These are phyloP conservation scores for Scheffersomyces illinoinensis DNA, from an alignment of 1,139 yeast genomes.

Conservation along the genomic window DNA sequence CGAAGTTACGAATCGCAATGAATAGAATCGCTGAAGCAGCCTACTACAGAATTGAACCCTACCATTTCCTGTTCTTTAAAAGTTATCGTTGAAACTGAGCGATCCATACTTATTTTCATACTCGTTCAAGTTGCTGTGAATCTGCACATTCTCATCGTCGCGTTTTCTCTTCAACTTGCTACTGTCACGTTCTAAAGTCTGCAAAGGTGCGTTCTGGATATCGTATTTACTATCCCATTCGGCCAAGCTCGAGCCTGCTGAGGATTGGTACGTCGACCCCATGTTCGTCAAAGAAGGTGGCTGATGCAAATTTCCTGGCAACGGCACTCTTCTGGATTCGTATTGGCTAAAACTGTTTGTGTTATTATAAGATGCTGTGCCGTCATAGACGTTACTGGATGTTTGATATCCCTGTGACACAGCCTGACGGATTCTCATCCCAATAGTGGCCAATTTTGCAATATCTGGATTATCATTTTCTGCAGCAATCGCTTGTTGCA, in stretches of 20 bases:
- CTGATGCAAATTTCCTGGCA: conserved; percentile 46
- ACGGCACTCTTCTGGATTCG: conserved; percentile 45
- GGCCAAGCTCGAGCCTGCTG: conserved; percentile 36
- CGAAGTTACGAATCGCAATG: not conserved
- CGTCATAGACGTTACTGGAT: not conserved
- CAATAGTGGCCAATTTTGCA: conserved; percentile 51
- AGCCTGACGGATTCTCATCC: conserved; percentile 71
- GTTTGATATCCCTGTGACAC: conserved; percentile 59
- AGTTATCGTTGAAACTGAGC: conserved; percentile 47
- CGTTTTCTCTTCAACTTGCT: conserved; percentile 8
- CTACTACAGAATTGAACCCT: not conserved
- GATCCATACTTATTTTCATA: conserved; percentile 40
- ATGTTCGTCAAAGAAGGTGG: conserved; percentile 42
- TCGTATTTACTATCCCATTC: conserved; percentile 43
- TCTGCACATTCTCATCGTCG: conserved; percentile 12
- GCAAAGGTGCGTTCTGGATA: conserved; percentile 12
- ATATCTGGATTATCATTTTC: conserved; percentile 17
- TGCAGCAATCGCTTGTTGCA: conserved; percentile 14
- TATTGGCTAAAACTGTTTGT: not conserved
- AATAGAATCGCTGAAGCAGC: not conserved
- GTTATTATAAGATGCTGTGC: not conserved
- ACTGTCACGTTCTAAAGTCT: conserved; percentile 8
- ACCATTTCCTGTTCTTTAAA: conserved; percentile 18
- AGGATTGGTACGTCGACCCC: conserved; percentile 45
- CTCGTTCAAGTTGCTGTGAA: conserved; percentile 12